Evolutionary conservation across 2,329 filamentous ascomycete species (phyloP).

Genomic region (Aspergillus melleus): DNA sequence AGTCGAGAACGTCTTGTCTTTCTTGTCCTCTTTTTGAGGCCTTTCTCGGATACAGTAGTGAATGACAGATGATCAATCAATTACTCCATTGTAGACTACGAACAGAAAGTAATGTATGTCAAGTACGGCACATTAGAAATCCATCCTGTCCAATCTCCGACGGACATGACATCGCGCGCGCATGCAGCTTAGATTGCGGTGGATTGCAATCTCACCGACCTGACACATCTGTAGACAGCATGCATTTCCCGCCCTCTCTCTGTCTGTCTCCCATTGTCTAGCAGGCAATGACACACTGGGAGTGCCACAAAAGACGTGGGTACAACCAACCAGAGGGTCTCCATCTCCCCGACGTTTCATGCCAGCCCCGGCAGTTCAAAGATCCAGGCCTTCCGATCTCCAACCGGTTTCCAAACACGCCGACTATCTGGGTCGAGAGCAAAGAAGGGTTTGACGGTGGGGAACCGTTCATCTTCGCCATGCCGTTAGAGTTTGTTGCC

Average conservation of each 20-base stretch:
- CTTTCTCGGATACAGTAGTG: background rate
- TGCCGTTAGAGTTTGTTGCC: background rate
- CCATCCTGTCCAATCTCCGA: background rate
- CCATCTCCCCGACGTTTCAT: background rate
- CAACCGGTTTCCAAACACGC: background rate
- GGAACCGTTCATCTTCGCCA: background rate
- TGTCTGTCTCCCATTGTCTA: too few relatives aligned
- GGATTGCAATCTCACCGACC: background rate
- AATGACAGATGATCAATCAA: background rate
- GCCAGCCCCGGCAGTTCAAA: too few relatives aligned
- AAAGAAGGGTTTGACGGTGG: background rate
- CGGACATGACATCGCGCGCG: background rate
- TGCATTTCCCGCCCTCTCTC: too few relatives aligned
- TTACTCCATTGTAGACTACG: too few relatives aligned
- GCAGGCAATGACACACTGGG: too few relatives aligned
- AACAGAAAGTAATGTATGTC: too few relatives aligned
- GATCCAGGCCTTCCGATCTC: background rate
- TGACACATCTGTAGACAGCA: too few relatives aligned
- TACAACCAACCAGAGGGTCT: background rate
- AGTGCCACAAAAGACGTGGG: background rate
- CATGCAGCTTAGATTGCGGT: conserved; percentile 1
- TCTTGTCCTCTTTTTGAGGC: conserved; percentile 1
- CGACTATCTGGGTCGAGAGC: background rate
- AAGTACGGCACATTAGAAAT: too few relatives aligned
- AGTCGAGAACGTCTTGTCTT: background rate